Conservation (phyloP, 2,329 filamentous ascomycete genomes). For the Sporothrix brasiliensis region DNA sequence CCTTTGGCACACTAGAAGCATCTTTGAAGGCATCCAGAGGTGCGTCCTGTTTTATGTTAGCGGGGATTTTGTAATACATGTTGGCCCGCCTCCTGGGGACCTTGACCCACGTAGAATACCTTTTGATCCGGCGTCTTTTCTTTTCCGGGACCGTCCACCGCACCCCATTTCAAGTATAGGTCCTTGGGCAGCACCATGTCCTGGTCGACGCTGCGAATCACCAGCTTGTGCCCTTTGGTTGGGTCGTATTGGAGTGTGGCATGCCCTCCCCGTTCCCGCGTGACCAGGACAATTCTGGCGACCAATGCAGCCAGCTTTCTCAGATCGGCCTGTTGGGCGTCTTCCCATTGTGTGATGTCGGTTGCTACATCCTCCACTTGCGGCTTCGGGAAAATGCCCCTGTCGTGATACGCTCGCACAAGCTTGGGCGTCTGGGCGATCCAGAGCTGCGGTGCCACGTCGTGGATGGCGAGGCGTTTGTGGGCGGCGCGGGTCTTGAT, state of each 20-base stretch:
- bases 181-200: background rate
- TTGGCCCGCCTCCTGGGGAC: too few relatives aligned
- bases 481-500: constrained; percentile 9
- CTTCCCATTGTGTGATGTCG: background rate
- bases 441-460: constrained; percentile 36
- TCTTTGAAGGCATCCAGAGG: too few relatives aligned
- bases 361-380: background rate
- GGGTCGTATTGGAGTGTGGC: background rate
- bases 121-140: too few relatives aligned
- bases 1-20: too few relatives aligned
- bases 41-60: too few relatives aligned
- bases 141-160: background rate
- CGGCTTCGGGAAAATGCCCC: background rate
- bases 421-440: constrained; percentile 23
- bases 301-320: background rate
- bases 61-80: too few relatives aligned
- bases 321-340: background rate
- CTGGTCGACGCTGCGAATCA: background rate
- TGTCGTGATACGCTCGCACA: constrained; percentile 4
- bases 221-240: background rate
- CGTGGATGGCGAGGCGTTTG: background rate
- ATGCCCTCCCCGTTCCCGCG: background rate
- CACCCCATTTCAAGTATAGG: background rate
- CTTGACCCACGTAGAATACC: too few relatives aligned
- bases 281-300: background rate